These are phyloP conservation scores for Diaporthe australafricana DNA, from an alignment of 2,329 filamentous ascomycete genomes.

Conservation along the genomic window DNA sequence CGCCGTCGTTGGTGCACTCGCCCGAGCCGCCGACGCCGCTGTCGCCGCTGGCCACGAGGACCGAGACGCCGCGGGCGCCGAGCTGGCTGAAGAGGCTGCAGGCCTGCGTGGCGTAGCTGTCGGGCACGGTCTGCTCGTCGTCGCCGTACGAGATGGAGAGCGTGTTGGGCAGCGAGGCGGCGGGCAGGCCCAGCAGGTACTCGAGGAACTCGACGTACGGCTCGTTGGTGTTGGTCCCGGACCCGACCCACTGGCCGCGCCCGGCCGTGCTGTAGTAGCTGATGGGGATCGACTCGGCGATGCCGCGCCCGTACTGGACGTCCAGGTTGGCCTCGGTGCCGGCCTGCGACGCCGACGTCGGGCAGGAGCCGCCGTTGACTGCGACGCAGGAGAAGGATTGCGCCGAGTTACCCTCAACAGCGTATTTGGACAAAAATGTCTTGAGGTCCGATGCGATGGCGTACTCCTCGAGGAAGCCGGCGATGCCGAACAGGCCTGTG, in stretches of 20 bases:
- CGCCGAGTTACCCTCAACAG: slow-evolving; percentile 19
- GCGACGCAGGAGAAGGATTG: slow-evolving; percentile 62
- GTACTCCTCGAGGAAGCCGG: slow-evolving; percentile 43
- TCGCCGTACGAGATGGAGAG: slow-evolving; percentile 79
- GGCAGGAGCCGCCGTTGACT: slow-evolving; percentile 48
- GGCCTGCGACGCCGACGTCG: slow-evolving; percentile 50
- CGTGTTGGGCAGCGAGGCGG: slow-evolving; percentile 69
- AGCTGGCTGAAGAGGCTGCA: slow-evolving; percentile 73
- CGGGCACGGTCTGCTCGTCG: slow-evolving; percentile 67
- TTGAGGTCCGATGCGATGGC: slow-evolving; percentile 49
- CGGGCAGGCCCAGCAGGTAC: slow-evolving; percentile 66
- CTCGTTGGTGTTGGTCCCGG: slow-evolving; percentile 66
- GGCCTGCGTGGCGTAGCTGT: slow-evolving; percentile 62
- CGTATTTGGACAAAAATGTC: slow-evolving; percentile 30
- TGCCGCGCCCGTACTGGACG: slow-evolving; percentile 44
- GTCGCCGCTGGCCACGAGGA: slow-evolving; percentile 75
- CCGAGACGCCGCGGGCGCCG: slow-evolving; percentile 72
- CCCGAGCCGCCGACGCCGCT: slow-evolving; percentile 47
- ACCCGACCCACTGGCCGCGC: slow-evolving; percentile 41
- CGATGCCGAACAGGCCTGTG: slow-evolving; percentile 32
- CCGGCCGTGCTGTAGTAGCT: slow-evolving; percentile 43
- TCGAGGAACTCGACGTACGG: slow-evolving; percentile 74
- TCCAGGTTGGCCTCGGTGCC: slow-evolving; percentile 72
- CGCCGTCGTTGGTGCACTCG: slow-evolving; percentile 40
- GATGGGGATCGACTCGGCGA: slow-evolving; percentile 46